Evolutionary conservation across 345 rosid species (phyloP), one percentile per base, ranked within the genome.

Genomic region (Linum tenue): DNA sequence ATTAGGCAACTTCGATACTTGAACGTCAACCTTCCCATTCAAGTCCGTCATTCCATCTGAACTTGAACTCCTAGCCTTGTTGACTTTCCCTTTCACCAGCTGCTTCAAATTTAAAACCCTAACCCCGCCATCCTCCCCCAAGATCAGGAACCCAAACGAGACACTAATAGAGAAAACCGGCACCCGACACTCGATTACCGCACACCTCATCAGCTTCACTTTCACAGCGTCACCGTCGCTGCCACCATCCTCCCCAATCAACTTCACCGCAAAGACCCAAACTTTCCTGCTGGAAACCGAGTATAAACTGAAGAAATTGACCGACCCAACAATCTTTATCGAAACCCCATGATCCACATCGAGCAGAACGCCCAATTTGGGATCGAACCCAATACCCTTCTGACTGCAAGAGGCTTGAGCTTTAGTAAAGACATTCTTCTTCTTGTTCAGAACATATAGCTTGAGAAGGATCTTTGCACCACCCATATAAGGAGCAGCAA

Each of bases 121-220:
- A 60, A 85, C 85, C 65, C 95, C 95, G 77, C 79, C 74, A 48
- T 83, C 87, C 78, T 84, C 88, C 71, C 97, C 95, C 59, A 90
- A 74, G 56, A 90, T 70, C 83, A 87, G 70, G 67, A 82, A 76
- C 62, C 87, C 86, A 48, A 68, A 86, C 8, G 86, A 86, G 37
- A 84, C 55, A 38, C 82, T 69, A 51, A 90, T 70, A 0, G 86
- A 84, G 81, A 85, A 90, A 70, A 87, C 80, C 3, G 92, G 95
- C 64, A 55, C 70, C 41, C 71, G 69, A 66, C 90, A 87, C 63
- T 87, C 92, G 67, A 88, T 77, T 67, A 81, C 79, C 59, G 86
- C 89, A 76, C 88, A 87, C 64, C 85, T 84, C 81, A 81, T 90
- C 79, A 90, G 66, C 70, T 90, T 86, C 70, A 90, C 7, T 22